Evolutionary conservation across 345 rosid species (phyloP).

Genomic region (Hibiscus syriacus): DNA sequence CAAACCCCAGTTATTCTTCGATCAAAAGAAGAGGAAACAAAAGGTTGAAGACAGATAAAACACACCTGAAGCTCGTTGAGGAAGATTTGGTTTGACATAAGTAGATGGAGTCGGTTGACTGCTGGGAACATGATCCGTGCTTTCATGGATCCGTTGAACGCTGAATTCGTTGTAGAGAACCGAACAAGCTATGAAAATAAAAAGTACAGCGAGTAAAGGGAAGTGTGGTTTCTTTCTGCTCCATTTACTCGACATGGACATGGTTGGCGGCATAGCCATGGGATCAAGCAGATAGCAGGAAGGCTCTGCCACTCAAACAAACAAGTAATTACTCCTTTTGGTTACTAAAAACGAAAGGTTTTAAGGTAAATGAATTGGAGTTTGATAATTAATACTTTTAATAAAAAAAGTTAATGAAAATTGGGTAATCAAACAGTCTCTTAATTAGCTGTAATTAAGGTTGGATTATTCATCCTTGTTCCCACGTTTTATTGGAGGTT

Average conservation of each 20-base stretch:
- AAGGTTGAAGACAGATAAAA: background rate
- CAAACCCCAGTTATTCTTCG: background rate
- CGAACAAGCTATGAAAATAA: constrained; percentile 34
- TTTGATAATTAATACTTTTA: background rate
- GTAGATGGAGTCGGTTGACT: constrained; percentile 16
- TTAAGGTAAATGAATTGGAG: background rate
- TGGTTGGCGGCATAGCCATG: background rate
- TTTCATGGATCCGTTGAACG: constrained; percentile 44
- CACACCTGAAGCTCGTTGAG: constrained; percentile 33
- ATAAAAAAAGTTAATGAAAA: background rate
- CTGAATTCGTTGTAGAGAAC: constrained; percentile 51
- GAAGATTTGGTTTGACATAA: constrained; percentile 54
- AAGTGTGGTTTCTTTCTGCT: constrained; percentile 56
- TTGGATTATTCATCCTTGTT: background rate
- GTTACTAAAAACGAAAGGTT: background rate
- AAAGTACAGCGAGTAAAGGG: constrained; percentile 33
- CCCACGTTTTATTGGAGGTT: too few relatives aligned
- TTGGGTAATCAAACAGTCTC: background rate
- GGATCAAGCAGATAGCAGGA: background rate
- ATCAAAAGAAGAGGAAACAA: background rate
- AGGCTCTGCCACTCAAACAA: background rate
- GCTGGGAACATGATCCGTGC: constrained; percentile 18
- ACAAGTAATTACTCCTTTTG: background rate
- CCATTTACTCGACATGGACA: constrained; percentile 53
- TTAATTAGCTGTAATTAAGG: background rate